Evolutionary conservation across 805 yeast genomes (phyloP), one percentile per base, ranked within the genome.

Genomic region (Sugiyamaella boreocaroliniensis): DNA sequence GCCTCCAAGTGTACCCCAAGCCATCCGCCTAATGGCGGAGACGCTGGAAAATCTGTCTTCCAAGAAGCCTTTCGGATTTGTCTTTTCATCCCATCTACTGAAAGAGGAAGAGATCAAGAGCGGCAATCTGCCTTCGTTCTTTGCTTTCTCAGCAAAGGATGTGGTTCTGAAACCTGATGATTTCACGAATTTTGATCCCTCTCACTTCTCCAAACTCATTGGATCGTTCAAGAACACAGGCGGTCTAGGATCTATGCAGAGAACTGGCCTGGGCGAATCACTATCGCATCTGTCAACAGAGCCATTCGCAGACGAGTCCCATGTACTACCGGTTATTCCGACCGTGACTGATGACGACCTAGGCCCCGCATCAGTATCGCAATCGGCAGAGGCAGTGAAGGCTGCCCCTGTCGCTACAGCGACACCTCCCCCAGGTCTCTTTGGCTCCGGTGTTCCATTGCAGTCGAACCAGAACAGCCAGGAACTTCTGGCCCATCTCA

Each of bases 401-500:
- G 37, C 37, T 3, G n/a, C n/a, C 37, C 37, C 37, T 32, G 37
- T 32, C n/a, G 37, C 37, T 4, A 32, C 37, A 9, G 37, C 87
- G 3, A 85, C 86, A 29, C 86, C 89, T 4, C 90, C 90, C 41
- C 92, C 89, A 5, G 89, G 89, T 4, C 73, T 83, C 60, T 79
- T 81, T 60, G 56, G 63, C 37, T 55, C 14, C 60, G 64, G 55
- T 47, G 56, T 43, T 41, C 49, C 49, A 48, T 48, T 52, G 40
- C 49, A 42, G 45, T 51, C 60, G 55, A 55, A 54, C 50, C 62
- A 61, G 51, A 81, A 86, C 47, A 84, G 90, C 55, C 82, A 89
- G 42, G 96, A 89, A 64, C 76, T 89, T 63, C 76, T 89, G 61
- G 87, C 82, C 53, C 97, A 89, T 68, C 74, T 89, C 64, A 83